A percentile compares a stretch with the other conserved stretches of the same genome.
Conservation (phyloP, 2,329 filamentous ascomycete species). For the Aspergillus caelatus region DNA sequence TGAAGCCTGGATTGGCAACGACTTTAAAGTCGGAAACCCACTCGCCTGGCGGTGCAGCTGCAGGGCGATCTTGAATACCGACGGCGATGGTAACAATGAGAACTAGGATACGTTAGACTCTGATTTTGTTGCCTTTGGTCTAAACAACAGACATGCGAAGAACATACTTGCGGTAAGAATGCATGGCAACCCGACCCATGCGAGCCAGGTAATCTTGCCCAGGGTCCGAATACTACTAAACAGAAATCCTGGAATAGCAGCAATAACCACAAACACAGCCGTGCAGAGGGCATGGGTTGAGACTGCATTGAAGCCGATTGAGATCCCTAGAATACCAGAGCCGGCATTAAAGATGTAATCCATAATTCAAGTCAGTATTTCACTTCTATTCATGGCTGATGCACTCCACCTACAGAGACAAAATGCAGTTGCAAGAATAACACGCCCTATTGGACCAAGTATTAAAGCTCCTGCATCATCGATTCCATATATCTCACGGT, state of each 20-base stretch:
- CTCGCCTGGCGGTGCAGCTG: conserved; percentile 31
- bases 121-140: too few species aligned
- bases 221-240: conserved; percentile 38
- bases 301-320: conserved; percentile 44
- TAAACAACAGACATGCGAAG: too few species aligned
- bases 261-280: conserved; percentile 25
- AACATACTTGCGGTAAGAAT: conserved; percentile 17
- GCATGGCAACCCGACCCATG: conserved; percentile 34
- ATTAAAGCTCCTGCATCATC: neutral
- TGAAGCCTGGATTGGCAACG: conserved; percentile 22
- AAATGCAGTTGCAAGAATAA: neutral
- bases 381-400: too few species aligned
- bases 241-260: conserved; percentile 21
- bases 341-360: conserved; percentile 42
- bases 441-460: neutral
- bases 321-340: conserved; percentile 46
- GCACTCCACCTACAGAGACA: conserved; percentile 11
- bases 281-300: conserved; percentile 38
- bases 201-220: conserved; percentile 34
- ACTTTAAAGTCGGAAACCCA: conserved; percentile 32
- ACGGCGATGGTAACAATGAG: conserved; percentile 31
- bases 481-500: neutral
- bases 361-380: neutral
- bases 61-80: conserved; percentile 37
- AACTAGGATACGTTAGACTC: conserved; percentile 18